Evolutionary conservation across 2,329 filamentous ascomycete species (phyloP).

Genomic region (Capronia coronata): DNA sequence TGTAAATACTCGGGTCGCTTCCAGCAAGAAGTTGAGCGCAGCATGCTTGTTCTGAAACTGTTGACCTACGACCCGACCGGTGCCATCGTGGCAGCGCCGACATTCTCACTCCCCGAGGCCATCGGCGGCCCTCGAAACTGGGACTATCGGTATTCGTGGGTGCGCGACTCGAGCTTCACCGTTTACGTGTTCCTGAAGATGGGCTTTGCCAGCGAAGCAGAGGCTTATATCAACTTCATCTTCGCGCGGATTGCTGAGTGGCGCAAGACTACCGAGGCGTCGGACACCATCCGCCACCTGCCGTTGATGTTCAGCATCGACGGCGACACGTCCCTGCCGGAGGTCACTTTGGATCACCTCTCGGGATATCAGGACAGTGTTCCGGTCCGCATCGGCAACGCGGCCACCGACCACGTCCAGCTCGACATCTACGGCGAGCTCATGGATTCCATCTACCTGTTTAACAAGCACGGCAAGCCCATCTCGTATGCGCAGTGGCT

Average conservation of each 20-base stretch:
- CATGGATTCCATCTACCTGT: constrained; percentile 70
- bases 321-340: constrained; percentile 67
- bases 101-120: constrained; percentile 69
- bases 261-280: constrained; percentile 50
- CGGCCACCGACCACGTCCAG: constrained; percentile 67
- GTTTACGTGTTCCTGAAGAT: constrained; percentile 69
- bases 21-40: constrained; percentile 64
- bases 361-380: constrained; percentile 65
- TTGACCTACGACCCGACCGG: constrained; percentile 73
- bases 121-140: constrained; percentile 58
- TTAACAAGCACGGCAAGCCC: constrained; percentile 73
- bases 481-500: constrained; percentile 72
- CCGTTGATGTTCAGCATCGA: constrained; percentile 79
- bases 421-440: constrained; percentile 75
- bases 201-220: constrained; percentile 67
- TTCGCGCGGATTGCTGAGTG: constrained; percentile 62
- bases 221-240: constrained; percentile 73
- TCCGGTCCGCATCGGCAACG: constrained; percentile 71
- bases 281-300: constrained; percentile 37
- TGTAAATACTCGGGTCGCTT: constrained; percentile 66
- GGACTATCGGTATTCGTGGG: constrained; percentile 59
- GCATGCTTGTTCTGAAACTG: constrained; percentile 67
- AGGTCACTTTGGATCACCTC: constrained; percentile 61
- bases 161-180: constrained; percentile 69
- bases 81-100: constrained; percentile 68